Evolutionary conservation across 2,329 filamentous ascomycete species (phyloP).

Genomic region (Aspergillus oerlinghausenensis): DNA sequence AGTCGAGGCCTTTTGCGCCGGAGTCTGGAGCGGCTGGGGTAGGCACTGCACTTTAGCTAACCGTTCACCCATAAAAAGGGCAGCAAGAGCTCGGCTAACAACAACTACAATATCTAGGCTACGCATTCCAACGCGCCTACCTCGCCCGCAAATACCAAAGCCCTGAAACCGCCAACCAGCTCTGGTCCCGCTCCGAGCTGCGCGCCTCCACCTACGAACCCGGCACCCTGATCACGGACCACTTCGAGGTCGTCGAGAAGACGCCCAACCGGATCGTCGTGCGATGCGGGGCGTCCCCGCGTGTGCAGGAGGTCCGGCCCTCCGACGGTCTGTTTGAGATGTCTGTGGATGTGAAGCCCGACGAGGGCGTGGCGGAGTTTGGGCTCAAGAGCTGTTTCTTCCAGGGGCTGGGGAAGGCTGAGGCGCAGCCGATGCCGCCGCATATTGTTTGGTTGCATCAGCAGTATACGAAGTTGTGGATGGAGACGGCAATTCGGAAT

Average conservation of each 20-base stretch:
- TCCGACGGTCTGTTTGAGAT: slow-evolving; percentile 66
- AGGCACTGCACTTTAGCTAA: slow-evolving; percentile 3
- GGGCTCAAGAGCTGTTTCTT: slow-evolving; percentile 63
- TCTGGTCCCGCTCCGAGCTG: slow-evolving; percentile 58
- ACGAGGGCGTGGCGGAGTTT: slow-evolving; percentile 58
- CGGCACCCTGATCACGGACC: slow-evolving; percentile 63
- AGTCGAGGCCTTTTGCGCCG: slow-evolving; percentile 62
- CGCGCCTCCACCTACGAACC: slow-evolving; percentile 54
- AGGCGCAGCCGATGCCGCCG: slow-evolving; percentile 42
- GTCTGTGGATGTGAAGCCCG: slow-evolving; percentile 55
- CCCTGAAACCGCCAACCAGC: slow-evolving; percentile 53
- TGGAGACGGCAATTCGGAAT: slow-evolving; percentile 48
- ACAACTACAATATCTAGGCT: slow-evolving; percentile 24
- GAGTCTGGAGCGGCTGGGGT: slow-evolving; percentile 65
- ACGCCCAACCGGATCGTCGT: slow-evolving; percentile 57
- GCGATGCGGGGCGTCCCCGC: slow-evolving; percentile 62
- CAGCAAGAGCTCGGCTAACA: too few species aligned
- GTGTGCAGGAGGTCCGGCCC: slow-evolving; percentile 51
- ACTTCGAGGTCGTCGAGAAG: slow-evolving; percentile 68
- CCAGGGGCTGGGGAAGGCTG: slow-evolving; percentile 46
- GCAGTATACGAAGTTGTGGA: slow-evolving; percentile 53
- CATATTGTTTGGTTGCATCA: slow-evolving; percentile 50
- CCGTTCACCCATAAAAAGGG: too few species aligned
- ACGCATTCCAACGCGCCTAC: slow-evolving; percentile 53
- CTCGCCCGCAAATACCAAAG: slow-evolving; percentile 57